Base-by-base conservation (phyloP, 257 asterid species). In the Nicotiana noctiflora region DNA sequence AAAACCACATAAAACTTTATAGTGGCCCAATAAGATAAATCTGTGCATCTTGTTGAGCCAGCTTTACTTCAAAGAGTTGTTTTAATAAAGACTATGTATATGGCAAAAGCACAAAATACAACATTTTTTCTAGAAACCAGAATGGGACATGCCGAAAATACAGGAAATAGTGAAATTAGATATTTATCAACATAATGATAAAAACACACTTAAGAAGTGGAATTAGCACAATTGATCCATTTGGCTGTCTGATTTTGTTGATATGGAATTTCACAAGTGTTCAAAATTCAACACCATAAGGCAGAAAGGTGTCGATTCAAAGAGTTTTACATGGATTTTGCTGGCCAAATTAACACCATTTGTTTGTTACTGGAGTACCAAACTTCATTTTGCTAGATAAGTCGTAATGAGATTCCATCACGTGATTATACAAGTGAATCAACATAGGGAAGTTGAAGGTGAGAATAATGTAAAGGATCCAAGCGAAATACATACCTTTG, bases 401-500 rank as follows among this genome's bases (percentile, higher is more conserved):
- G 60, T 5, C 60, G 11, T 56, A 56, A 56, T 21, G 23, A 62
- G 40, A 62, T 12, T 13, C n/a, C 10, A 62, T 27, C 40, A 27
- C 40, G 27, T 62, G 68, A 27, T 27, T 62, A 27, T 62, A 27
- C 68, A 25, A 27, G n/a, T 62, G 31, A 62, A 62, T 62, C 19
- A 62, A 62, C 31, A 27, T 19, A 55, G 17, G 17, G 32, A 64
- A 55, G 44, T 15, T 75, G 66, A 76, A 76, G 67, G 66, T 27
- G 55, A 29, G 32, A 25, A 25, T 14, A 40, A 21, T 44, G 34
- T 60, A 59, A 55, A 77, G 81, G 59, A 32, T 59, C 37, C 64
- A 77, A 59, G 18, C 25, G 63, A 79, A 79, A 46, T 31, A 23
- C 62, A 60, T 79, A 79, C 82, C 82, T 62, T 65, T 65, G 76